phyloP scores from a whole-genome alignment of 306 rosid genomes.

The Chamaecrista fasciculata region DNA sequence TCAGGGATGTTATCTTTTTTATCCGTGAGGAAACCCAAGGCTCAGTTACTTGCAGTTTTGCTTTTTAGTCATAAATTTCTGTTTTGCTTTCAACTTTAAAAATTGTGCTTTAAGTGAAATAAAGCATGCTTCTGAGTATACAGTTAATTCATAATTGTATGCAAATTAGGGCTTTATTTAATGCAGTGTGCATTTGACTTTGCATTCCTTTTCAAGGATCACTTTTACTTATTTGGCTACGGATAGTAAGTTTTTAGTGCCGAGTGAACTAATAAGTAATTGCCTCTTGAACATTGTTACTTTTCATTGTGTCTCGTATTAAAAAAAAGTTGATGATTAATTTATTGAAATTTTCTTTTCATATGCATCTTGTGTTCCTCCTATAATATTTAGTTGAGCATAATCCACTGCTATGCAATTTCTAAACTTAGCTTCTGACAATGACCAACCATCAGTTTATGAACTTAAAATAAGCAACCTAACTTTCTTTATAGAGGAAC shows the following conservation, averaged over 20 bases:
- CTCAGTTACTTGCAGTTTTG: slow-evolving; percentile 1
- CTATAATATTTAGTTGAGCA: not conserved
- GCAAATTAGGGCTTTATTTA: not conserved
- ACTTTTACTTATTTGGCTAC: not conserved
- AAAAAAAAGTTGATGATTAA: not conserved
- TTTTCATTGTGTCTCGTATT: not conserved
- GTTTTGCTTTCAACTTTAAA: not conserved
- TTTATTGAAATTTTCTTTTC: not conserved
- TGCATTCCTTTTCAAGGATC: not conserved
- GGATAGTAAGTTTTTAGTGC: not conserved
- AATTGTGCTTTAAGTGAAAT: not conserved
- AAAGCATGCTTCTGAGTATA: not conserved
- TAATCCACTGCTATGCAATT: not conserved
- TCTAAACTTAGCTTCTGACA: not conserved
- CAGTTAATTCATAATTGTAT: not conserved
- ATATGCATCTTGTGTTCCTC: not conserved
- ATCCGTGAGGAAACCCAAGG: not conserved
- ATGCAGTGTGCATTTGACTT: not conserved
- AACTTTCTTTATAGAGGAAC: not conserved
- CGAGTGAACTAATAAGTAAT: not conserved
- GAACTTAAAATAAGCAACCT: not conserved
- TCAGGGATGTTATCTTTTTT: not conserved
- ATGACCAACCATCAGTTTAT: slow-evolving; percentile 6
- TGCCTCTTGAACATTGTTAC: not conserved
- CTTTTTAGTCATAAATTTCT: not conserved